Conservation (phyloP, 1,284 basidiomycete genomes). For the Papiliotrema laurentii region DNA sequence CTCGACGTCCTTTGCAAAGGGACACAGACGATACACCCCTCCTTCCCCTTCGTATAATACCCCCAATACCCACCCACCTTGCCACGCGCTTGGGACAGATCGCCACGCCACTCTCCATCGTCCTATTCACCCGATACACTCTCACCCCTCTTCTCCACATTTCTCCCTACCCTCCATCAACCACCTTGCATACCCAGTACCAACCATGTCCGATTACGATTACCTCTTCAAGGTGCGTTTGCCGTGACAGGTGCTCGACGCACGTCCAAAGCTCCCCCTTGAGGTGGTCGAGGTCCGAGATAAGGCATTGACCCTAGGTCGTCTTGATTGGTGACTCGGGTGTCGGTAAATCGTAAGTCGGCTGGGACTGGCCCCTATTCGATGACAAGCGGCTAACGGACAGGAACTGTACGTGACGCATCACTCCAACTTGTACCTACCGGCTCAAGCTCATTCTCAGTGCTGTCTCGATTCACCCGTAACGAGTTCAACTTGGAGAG, state of each 20-base stretch:
- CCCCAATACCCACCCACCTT: no score
- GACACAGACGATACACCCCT: no score
- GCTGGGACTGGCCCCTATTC: no score
- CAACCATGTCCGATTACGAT: conserved; percentile 81
- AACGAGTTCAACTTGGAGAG: conserved; percentile 99
- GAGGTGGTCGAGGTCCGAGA: no score
- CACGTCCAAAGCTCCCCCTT: neutral
- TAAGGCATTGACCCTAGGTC: conserved; percentile 65
- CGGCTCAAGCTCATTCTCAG: conserved; percentile 14
- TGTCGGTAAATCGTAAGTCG: conserved; percentile 80
- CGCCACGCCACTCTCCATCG: neutral
- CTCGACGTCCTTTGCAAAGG: no score
- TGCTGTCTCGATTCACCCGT: conserved; percentile 87
- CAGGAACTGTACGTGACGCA: conserved; percentile 46
- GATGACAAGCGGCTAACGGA: conserved; percentile 5
- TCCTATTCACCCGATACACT: no score
- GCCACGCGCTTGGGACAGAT: neutral
- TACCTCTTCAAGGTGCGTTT: conserved; percentile 85
- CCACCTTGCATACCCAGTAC: conserved; percentile 1
- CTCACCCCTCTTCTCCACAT: neutral
- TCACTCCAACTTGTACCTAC: neutral
- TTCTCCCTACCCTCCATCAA: neutral
- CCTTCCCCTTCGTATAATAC: no score
- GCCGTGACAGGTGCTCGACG: no score
- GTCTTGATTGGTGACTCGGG: conserved; percentile 98